Base-by-base conservation (phyloP, 345 rosid species). In the Leavenworthia alabamica region DNA sequence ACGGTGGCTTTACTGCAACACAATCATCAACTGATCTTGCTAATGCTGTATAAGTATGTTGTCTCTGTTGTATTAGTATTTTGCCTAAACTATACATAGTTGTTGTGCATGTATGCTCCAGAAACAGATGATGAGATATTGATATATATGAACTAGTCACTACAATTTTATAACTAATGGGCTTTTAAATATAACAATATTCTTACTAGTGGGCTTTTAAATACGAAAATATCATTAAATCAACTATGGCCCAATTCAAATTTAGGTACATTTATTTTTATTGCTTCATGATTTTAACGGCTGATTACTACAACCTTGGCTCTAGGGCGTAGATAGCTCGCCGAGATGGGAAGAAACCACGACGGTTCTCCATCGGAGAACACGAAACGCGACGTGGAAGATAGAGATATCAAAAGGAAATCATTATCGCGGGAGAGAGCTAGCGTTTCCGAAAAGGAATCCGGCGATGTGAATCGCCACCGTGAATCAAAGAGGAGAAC, bases 1-100 rank as follows among this genome's bases (percentile, higher is more conserved):
- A 3, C 73, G 74, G 76, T 24, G 76, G 70, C 23, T 68, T 68
- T 24, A 62, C 79, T 40, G 35, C 67, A 8, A 27, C 71, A 12
- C 72, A 61, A 33, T 40, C 67, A 17, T 68, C 79, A 10, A 69
- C 78, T 10, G 73, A 63, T 53, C 77, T 76, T 0, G 70, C 83
- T 14, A 74, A 77, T 29, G 68, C 78, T 62, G 27, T 36, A 48
- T 14, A 23, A 62, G 56, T 32, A 16, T 29, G 50, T 27, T 57
- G 61, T 17, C 42, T 0, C 35, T 42, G 62, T 57, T 58, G 40
- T 58, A 42, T 42, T 28, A n/a, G n/a, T n/a, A n/a, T n/a, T n/a
- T n/a, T 58, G 28, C 40, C 7, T 58, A 19, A 58, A 58, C 49
- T 26, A 41, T 29, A 16, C 12, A 55, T 23, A 16, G 8, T 44